Base-by-base conservation (phyloP, 108 stramenopile species). In the Stephanodiscus triporus region DNA sequence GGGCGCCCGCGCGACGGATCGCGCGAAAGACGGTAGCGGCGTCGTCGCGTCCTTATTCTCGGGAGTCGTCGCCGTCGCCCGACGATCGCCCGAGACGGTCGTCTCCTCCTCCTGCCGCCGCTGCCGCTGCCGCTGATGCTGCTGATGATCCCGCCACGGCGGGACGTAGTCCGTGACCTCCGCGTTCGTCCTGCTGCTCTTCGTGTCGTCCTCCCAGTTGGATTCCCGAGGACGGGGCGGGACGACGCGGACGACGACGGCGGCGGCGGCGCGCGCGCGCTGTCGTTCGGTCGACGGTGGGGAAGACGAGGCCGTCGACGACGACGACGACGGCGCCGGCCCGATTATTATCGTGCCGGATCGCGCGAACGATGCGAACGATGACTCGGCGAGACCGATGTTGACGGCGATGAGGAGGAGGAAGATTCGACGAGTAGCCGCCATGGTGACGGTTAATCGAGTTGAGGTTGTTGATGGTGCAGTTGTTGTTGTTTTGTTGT, bases 121-220 rank as follows among this genome's bases (percentile, higher is more conserved):
- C n/a, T n/a, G n/a, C n/a, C n/a, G n/a, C n/a, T n/a, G n/a, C n/a
- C n/a, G n/a, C n/a, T n/a, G n/a, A n/a, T n/a, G n/a, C 24, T 4
- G 9, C 34, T 76, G 65, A 42, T 76, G 67, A 20, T 56, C 75
- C 37, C 75, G 47, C 75, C 75, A 76, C 54, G 75, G 75, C 0
- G 75, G 75, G 1, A 68, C 67, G 37, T 62, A 76, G 36, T 76
- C 75, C 6, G 75, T 66, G 45, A 76, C 59, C 16, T 76, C 66
- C 4, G 66, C 16, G 50, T 68, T 76, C 45, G 60, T 63, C 6
- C 75, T 67, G 29, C 65, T 67, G 36, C 65, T 67, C 9, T 48
- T 40, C n/a, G 59, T 60, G 26, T 76, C 75, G 34, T 76, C 66
- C 62, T 76, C 75, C 75, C 75, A 76, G 38, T 76, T 76, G 61